phyloP scores from a whole-genome alignment of 202 grass and related monocot species.

The Panicum virgatum region DNA sequence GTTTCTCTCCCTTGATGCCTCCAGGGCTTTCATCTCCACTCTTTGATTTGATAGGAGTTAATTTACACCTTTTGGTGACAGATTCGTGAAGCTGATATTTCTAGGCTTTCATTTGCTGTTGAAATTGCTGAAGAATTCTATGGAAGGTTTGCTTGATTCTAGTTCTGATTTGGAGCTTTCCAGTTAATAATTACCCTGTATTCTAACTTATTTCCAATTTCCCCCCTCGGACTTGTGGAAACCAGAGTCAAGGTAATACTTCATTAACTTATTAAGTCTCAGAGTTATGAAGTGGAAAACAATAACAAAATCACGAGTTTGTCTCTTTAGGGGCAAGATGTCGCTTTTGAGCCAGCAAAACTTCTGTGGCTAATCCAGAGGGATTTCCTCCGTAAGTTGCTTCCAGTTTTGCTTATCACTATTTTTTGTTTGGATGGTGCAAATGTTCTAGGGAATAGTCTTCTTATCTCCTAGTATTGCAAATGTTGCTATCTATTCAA shows the following conservation, averaged over 20 bases:
- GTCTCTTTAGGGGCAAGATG: conserved; percentile 76
- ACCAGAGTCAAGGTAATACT: conserved; percentile 89
- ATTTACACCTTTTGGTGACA: conserved; percentile 40
- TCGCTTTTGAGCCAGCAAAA: conserved; percentile 96
- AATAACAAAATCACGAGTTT: neutral
- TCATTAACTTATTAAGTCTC: conserved; percentile 4
- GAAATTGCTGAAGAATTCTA: conserved; percentile 98
- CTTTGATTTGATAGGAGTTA: conserved; percentile 17
- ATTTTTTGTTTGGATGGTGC: neutral
- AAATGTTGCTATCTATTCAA: conserved; percentile 13
- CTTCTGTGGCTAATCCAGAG: conserved; percentile 96
- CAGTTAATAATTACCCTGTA: conserved; percentile 15
- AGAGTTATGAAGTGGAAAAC: conserved; percentile 4
- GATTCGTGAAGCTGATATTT: conserved; percentile 97
- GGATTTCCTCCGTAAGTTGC: conserved; percentile 87
- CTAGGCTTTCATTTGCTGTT: conserved; percentile 88
- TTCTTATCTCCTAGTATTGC: neutral
- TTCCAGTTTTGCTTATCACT: neutral
- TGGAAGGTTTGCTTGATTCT: conserved; percentile 61
- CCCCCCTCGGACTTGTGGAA: conserved; percentile 23
- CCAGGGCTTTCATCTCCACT: neutral
- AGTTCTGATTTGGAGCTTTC: conserved; percentile 25
- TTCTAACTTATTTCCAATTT: conserved; percentile 49
- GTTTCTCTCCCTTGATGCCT: conserved; percentile 23
- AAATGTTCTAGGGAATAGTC: neutral